These are phyloP conservation scores for Calonectria henricotiae DNA, from an alignment of 2,329 filamentous ascomycete species.

Conservation along the genomic window DNA sequence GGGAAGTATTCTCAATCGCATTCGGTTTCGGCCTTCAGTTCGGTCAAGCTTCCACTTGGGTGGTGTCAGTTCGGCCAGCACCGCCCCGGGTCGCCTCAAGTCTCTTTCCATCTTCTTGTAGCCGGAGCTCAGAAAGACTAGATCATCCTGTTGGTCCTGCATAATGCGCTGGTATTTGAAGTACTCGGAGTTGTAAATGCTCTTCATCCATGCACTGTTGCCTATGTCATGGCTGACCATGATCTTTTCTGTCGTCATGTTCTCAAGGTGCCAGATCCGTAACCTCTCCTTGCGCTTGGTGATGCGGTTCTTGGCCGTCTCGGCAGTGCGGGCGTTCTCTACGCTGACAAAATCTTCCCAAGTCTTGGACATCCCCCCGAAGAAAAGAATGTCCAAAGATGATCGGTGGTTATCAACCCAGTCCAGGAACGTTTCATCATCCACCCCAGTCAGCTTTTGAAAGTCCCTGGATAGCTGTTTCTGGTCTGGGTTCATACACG, in stretches of 20 bases:
- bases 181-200: slow-evolving; percentile 93
- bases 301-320: slow-evolving; percentile 80
- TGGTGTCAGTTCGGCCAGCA: slow-evolving; percentile 78
- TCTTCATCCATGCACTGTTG: slow-evolving; percentile 93
- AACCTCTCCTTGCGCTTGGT: slow-evolving; percentile 86
- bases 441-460: slow-evolving; percentile 86
- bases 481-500: slow-evolving; percentile 81
- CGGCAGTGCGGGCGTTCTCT: slow-evolving; percentile 87
- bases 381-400: slow-evolving; percentile 87
- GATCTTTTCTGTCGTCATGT: slow-evolving; percentile 78
- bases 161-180: slow-evolving; percentile 90
- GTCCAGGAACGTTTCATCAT: slow-evolving; percentile 87
- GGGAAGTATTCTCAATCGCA: slow-evolving; percentile 89
- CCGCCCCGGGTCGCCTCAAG: slow-evolving; percentile 83
- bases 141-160: slow-evolving; percentile 95
- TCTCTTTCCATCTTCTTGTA: slow-evolving; percentile 87
- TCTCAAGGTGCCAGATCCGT: slow-evolving; percentile 83
- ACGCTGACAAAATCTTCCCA: slow-evolving; percentile 91
- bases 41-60: slow-evolving; percentile 94
- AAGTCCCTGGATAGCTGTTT: slow-evolving; percentile 83
- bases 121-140: slow-evolving; percentile 81
- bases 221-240: slow-evolving; percentile 88
- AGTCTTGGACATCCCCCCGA: slow-evolving; percentile 82
- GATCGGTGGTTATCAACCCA: slow-evolving; percentile 90
- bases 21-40: slow-evolving; percentile 95